Conservation (phyloP, 2,329 filamentous ascomycete genomes). For the Stagonosporopsis cucurbitacearum region DNA sequence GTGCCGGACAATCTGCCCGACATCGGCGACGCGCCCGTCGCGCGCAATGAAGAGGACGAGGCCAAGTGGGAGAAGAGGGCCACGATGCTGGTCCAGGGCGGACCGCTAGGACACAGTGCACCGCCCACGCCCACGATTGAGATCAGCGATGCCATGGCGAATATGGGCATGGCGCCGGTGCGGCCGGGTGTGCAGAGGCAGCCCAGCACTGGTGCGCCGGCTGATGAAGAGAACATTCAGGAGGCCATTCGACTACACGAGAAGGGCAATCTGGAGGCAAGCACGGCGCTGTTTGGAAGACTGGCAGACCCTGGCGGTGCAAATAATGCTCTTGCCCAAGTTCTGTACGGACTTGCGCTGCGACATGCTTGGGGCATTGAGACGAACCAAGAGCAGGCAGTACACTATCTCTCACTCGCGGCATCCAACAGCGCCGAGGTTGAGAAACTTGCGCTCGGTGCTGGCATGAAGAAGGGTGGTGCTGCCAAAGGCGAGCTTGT, state of each 20-base stretch:
- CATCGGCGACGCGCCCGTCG: conserved; percentile 61
- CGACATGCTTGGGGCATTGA: conserved; percentile 92
- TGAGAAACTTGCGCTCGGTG: conserved; percentile 82
- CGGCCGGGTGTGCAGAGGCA: neutral
- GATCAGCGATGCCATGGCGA: conserved; percentile 6
- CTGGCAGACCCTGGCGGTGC: conserved; percentile 83
- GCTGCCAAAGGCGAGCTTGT: conserved; percentile 95
- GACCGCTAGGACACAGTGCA: conserved; percentile 52
- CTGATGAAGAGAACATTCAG: conserved; percentile 71
- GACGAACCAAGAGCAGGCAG: conserved; percentile 73
- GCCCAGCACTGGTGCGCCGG: conserved; percentile 21
- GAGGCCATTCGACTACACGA: conserved; percentile 96
- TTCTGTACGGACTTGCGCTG: conserved; percentile 90
- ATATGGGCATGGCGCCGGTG: conserved; percentile 4
- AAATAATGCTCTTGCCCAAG: conserved; percentile 94
- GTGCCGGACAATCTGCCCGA: conserved; percentile 82
- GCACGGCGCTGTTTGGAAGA: conserved; percentile 83
- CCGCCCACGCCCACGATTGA: conserved; percentile 40
- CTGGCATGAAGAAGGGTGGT: conserved; percentile 90
- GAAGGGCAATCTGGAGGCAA: conserved; percentile 74
- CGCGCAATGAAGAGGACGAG: conserved; percentile 53
- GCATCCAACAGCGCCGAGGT: conserved; percentile 89
- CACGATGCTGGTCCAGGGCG: conserved; percentile 77
- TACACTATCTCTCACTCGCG: conserved; percentile 85
- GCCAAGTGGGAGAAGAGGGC: conserved; percentile 91